Base-by-base conservation (phyloP, 805 yeast genomes). In the Metschnikowia hibisci region DNA sequence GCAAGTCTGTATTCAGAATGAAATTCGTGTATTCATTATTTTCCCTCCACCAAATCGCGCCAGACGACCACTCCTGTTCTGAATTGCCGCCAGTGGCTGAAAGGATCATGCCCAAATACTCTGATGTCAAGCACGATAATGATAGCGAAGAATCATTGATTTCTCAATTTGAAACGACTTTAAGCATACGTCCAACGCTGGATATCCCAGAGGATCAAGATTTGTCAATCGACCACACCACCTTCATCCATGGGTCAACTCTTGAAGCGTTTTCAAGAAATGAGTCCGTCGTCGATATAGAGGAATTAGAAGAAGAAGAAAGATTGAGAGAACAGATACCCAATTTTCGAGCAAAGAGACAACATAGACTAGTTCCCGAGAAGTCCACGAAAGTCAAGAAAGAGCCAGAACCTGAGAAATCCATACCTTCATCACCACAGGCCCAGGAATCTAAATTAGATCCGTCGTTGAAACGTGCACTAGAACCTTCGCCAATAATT, bases 101-200 rank as follows among this genome's bases (percentile, higher is more conserved):
- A 15, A 26, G 25, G 31, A 27, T n/a, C 18, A 46, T 48, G 52
- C 38, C 32, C n/a, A 41, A 44, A 23, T 34, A 30, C 11, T 32
- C 14, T n/a, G 36, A 28, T 14, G 34, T 32, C 15, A 34, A 39
- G 15, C 47, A 47, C 14, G 53, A 50, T 23, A 48, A 45, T 15
- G 50, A 44, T 29, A 43, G 45, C 32, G 55, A 51, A 22, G 56
- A 51, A 22, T 52, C 55, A 11, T 44, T 53, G 8, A 50, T 53
- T 10, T 62, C 73, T 6, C 73, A 68, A 49, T 71, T 71, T 46
- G 75, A 71, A 51, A 68, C 75, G 3, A 71, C 74, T 0, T 59
- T 71, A 34, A 67, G 69, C 28, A 68, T 70, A 44, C 51, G 63
- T 32, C 71, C 74, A 2, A 52, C 69, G 22, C 61, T 63, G 42